phyloP scores from a whole-genome alignment of 148 eudicot species.

The Camellia lanceoleosa region DNA sequence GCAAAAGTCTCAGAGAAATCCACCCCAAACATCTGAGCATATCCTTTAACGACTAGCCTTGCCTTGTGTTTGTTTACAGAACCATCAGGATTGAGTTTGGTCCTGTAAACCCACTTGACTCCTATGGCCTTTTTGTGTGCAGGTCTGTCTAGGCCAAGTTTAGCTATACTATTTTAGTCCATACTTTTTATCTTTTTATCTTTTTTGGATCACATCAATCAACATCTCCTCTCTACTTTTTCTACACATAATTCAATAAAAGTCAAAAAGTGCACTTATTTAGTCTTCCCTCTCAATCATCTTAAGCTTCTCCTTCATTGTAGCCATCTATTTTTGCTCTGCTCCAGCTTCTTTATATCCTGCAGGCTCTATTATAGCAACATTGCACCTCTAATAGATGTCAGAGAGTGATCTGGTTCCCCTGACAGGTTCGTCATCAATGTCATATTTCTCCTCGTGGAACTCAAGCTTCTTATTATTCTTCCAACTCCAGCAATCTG shows the following conservation, averaged over 20 bases:
- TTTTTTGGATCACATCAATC: too few species aligned
- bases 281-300: too few species aligned
- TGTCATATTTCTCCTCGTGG: background rate
- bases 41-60: background rate
- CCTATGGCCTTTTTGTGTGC: background rate
- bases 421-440: background rate
- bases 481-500: background rate
- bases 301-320: background rate
- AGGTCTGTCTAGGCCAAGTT: slow-evolving; percentile 1
- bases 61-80: background rate
- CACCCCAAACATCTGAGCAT: background rate
- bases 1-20: background rate
- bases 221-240: too few species aligned
- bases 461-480: background rate
- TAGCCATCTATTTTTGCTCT: background rate
- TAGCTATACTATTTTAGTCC: too few species aligned
- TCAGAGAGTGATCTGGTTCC: background rate
- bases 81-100: background rate
- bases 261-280: too few species aligned
- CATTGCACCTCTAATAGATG: background rate
- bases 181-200: too few species aligned
- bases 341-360: background rate
- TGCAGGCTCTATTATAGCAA: background rate
- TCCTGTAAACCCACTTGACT: slow-evolving; percentile 1
- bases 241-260: too few species aligned